Percentiles rank a stretch among this genome's conserved stretches.
Conservation (phyloP, 768 basidiomycete genomes). For the Stropharia rugosoannulata region DNA sequence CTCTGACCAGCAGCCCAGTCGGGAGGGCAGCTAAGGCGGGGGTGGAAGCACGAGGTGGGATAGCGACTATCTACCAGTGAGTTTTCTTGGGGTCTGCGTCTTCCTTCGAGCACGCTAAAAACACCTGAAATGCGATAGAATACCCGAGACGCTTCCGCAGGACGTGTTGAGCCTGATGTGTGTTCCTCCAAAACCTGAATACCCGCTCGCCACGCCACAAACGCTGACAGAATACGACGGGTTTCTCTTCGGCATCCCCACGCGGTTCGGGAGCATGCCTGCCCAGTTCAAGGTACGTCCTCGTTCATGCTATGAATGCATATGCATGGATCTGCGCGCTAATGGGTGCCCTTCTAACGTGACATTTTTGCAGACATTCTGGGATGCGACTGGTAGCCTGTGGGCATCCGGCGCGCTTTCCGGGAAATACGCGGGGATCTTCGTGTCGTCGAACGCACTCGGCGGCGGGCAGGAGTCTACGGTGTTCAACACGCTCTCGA, state of each 20-base stretch:
- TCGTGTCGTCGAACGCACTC: conserved; percentile 62
- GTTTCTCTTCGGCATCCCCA: conserved; percentile 74
- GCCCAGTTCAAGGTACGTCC: conserved; percentile 68
- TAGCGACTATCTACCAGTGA: conserved; percentile 54
- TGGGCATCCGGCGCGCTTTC: conserved; percentile 55
- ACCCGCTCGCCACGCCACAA: conserved; percentile 61
- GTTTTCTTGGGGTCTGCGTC: conserved; percentile 15
- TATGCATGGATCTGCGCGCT: neutral
- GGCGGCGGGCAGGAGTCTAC: conserved; percentile 74
- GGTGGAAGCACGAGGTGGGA: conserved; percentile 45
- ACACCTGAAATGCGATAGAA: conserved; percentile 34
- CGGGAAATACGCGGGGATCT: conserved; percentile 71
- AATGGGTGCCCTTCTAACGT: neutral
- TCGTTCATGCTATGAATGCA: no score
- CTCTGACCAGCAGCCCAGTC: conserved; percentile 37
- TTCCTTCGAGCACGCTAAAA: neutral
- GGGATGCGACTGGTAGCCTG: conserved; percentile 69
- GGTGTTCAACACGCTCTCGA: conserved; percentile 41
- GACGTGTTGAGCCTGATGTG: conserved; percentile 69
- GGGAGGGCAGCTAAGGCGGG: conserved; percentile 54
- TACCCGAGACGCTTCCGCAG: conserved; percentile 74
- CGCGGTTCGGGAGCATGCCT: conserved; percentile 79
- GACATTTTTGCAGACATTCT: conserved; percentile 52
- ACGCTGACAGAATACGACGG: conserved; percentile 63
- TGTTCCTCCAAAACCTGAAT: conserved; percentile 67